A percentile compares a stretch with the other conserved stretches of the same genome.
Conservation (phyloP, 345 rosid species). For the Ailanthus altissimus region DNA sequence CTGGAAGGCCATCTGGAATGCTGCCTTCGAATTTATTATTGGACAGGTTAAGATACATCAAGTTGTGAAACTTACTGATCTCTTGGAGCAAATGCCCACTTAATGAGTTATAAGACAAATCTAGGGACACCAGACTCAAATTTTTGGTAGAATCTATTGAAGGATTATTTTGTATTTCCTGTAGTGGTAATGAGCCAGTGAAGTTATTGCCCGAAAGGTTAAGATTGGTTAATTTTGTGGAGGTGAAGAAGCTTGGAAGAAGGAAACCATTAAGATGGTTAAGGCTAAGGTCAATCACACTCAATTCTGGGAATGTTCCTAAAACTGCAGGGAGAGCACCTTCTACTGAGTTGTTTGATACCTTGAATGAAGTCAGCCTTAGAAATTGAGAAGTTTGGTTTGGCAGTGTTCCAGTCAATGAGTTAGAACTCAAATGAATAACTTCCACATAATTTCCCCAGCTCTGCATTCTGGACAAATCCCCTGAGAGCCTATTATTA, state of each 20-base stretch:
- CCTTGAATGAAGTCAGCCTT: slow-evolving; percentile 62
- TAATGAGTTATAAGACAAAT: slow-evolving; percentile 68
- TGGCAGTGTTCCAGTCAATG: slow-evolving; percentile 64
- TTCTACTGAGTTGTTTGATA: slow-evolving; percentile 62
- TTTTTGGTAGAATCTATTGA: slow-evolving; percentile 36
- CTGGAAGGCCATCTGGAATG: slow-evolving; percentile 66
- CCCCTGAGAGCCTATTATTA: slow-evolving; percentile 68
- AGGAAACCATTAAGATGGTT: slow-evolving; percentile 61
- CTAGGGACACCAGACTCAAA: slow-evolving; percentile 62
- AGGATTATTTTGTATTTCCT: slow-evolving; percentile 31
- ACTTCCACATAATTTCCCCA: slow-evolving; percentile 85
- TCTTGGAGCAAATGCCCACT: slow-evolving; percentile 55
- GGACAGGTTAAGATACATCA: slow-evolving; percentile 65
- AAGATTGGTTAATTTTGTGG: slow-evolving; percentile 59
- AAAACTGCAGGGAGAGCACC: slow-evolving; percentile 65
- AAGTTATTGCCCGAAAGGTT: slow-evolving; percentile 73
- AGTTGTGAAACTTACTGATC: slow-evolving; percentile 43
- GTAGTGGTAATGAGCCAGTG: slow-evolving; percentile 66
- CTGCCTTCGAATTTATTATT: slow-evolving; percentile 67
- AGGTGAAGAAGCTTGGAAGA: slow-evolving; percentile 57
- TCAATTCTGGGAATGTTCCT: slow-evolving; percentile 64
- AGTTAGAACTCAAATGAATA: slow-evolving; percentile 73
- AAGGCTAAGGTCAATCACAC: slow-evolving; percentile 67
- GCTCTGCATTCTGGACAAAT: slow-evolving; percentile 62
- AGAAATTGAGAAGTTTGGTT: slow-evolving; percentile 68